Evolutionary conservation across 2,329 filamentous ascomycete species (phyloP), one percentile per base, ranked within the genome.

Genomic region (Venturia oleaginea): DNA sequence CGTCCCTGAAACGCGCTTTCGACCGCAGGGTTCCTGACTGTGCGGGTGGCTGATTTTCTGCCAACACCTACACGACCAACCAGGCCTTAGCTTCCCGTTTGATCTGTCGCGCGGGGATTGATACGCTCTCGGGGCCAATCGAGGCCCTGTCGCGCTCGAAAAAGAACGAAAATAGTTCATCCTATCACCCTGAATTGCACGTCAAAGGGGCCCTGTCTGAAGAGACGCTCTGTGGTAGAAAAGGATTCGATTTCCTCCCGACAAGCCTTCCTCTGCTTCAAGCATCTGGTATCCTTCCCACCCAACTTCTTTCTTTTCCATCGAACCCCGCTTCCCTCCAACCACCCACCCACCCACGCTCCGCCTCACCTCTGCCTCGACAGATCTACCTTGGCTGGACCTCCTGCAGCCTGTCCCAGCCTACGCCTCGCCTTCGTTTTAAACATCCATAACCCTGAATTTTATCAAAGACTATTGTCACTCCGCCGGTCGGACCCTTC

Each of bases 401-500:
- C 34, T 42, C 48, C 30, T 63, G 62, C 62, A 63, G 62, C 34
- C 62, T 40, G 46, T 30, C 34, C 61, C 27, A 43, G 62, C 30
- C 51, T 48, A 55, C 62, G 34, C 48, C 34, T 62, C 60, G 60
- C 40, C 60, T 46, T 62, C 43, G 40, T 62, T 46, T 62, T 40
- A 37, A 48, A 62, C 51, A 63, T 40, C 40, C 43, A 22, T n/a
- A 63, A 42, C 34, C 46, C 46, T 57, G 46, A 42, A 40, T 32
- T 19, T 37, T n/a, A 40, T 55, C 27, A 19, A 43, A 40, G 4
- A 54, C 48, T 55, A 34, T 42, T 22, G 30, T 37, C 40, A 59
- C 24, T 63, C 62, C 62, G 62, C 62, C 48, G 62, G 62, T 63
- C 62, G 62, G 62, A 63, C 38, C 30, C n/a, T n/a, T 22, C 62